These are phyloP conservation scores for Lepidium campestre DNA, from an alignment of 441 rosid species.

Conservation along the genomic window DNA sequence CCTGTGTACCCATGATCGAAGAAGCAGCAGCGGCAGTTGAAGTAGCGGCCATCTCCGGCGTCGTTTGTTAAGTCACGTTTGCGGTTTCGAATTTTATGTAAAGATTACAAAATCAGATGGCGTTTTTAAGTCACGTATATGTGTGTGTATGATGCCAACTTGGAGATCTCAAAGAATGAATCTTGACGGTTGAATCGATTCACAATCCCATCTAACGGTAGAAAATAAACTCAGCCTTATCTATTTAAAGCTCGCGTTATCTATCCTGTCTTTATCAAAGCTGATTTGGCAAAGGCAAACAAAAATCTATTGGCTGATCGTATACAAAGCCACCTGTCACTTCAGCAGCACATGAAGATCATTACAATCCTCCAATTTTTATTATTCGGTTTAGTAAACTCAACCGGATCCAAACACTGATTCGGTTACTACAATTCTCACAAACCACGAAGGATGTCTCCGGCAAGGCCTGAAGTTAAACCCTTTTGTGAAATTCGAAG, in stretches of 20 bases:
- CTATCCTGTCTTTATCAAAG: conserved; percentile 19
- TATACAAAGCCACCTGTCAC: conserved; percentile 18
- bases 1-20: conserved; percentile 71
- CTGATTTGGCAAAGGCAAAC: conserved; percentile 30
- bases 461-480: not conserved
- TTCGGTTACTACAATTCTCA: not conserved
- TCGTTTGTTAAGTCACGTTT: conserved; percentile 8
- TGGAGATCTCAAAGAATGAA: conserved; percentile 33
- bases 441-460: not conserved
- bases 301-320: not conserved
- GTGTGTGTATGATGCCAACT: conserved; percentile 13
- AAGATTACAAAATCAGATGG: not conserved
- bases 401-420: not conserved
- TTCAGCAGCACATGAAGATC: not conserved
- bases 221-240: conserved; percentile 42
- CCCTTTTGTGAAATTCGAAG: not conserved
- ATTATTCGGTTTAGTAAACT: not conserved
- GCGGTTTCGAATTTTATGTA: not conserved
- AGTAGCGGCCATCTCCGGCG: conserved; percentile 47
- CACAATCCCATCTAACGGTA: conserved; percentile 76
- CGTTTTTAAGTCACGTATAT: conserved; percentile 15
- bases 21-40: conserved; percentile 69
- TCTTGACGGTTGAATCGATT: conserved; percentile 44
- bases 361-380: not conserved
- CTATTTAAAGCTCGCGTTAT: conserved; percentile 42